Evolutionary conservation across 2,329 filamentous ascomycete species (phyloP), one percentile per base, ranked within the genome.

Genomic region (Xylariales sp.): DNA sequence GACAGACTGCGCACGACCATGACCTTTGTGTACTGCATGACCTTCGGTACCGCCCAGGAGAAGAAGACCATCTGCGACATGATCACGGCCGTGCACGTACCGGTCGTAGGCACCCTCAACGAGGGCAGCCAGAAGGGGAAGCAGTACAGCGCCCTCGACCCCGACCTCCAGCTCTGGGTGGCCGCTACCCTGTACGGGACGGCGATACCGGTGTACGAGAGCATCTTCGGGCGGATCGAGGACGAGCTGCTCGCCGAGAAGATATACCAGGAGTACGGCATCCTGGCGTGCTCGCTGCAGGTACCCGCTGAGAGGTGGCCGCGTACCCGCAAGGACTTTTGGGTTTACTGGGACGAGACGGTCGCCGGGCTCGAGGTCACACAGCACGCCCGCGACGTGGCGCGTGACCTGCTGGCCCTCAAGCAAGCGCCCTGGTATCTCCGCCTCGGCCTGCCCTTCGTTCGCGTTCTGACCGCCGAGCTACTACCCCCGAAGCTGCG

Each of bases 11-110:
- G 55, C 10, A 62, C 59, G 1, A 65, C 59, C 12, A 59, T 62
- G 52, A 60, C 59, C 14, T 66, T 59, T 43, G 48, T 66, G 25
- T 65, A 64, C 43, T 61, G 58, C 40, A 62, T 63, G 49, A 47
- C 55, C 5, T 62, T 55, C 41, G 63, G 61, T 12, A 59, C 55
- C 0, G 40, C 45, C 2, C 40, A 46, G 0, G 60, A 66, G 28
- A 61, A 60, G 36, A 45, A 49, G 18, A 44, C 51, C n/a, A 53
- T 66, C 31, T 56, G 62, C 38, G 50, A 58, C 33, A 54, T 63
- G 44, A 56, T 64, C 6, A 57, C 65, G 40, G 45, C 47, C 11
- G 59, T 57, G 8, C 60, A 66, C 41, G 42, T 49, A 5, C 28
- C 45, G 4, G 56, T 65, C 19, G 52, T 51, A n/a, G 61, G 60